These are phyloP conservation scores for Desmodesmus armatus DNA, from an alignment of 139 green algal genomes.

Conservation along the genomic window DNA sequence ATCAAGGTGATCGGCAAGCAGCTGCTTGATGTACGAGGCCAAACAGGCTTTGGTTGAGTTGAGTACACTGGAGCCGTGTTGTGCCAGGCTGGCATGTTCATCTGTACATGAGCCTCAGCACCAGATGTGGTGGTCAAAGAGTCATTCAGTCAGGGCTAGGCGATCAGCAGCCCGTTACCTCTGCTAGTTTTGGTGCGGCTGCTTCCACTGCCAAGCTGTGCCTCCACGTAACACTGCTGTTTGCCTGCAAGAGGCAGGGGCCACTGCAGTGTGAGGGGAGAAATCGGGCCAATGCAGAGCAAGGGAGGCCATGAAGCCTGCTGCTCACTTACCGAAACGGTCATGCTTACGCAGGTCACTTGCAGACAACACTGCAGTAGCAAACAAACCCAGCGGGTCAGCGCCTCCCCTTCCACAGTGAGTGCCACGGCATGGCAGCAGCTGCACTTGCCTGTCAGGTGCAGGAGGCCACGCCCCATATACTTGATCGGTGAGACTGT, in stretches of 20 bases:
- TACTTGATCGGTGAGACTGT: no score
- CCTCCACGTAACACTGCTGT: conserved; percentile 7
- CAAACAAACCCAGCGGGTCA: not conserved
- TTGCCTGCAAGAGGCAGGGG: conserved; percentile 7
- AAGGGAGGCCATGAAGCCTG: not conserved
- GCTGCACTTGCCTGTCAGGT: not conserved
- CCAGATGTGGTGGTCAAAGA: no score
- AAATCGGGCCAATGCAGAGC: no score
- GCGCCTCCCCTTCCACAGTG: not conserved
- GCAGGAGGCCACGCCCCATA: not conserved
- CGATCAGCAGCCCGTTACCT: no score
- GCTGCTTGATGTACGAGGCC: no score
- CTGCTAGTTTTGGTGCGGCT: not conserved
- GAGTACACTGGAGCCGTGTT: no score
- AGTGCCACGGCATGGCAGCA: not conserved
- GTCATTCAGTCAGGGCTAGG: no score
- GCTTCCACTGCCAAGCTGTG: not conserved
- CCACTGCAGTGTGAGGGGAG: not conserved
- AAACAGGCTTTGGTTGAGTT: no score
- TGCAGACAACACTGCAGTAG: not conserved
- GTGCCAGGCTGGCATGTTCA: no score
- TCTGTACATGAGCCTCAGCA: no score
- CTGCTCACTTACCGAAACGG: conserved; percentile 11
- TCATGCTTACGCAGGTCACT: conserved; percentile 30
- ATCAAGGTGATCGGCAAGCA: no score